These are phyloP conservation scores for Simplicillium sp. DNA, from an alignment of 2,329 filamentous ascomycete genomes.

Conservation along the genomic window DNA sequence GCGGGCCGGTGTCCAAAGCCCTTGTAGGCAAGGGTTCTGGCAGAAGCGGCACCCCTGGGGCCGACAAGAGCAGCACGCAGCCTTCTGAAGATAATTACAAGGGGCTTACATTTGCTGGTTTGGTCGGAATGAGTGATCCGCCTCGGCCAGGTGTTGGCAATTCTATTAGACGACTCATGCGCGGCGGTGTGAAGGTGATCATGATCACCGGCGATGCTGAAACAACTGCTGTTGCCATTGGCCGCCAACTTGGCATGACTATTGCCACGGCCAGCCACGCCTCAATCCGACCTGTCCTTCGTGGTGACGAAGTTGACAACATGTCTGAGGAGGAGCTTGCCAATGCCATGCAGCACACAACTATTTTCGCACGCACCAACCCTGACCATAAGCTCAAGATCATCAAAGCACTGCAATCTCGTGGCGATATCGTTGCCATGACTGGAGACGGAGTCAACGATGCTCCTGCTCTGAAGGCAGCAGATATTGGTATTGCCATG, in stretches of 20 bases:
- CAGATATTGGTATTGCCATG: conserved; percentile 97
- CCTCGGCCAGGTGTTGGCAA: conserved; percentile 82
- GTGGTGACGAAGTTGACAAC: conserved; percentile 83
- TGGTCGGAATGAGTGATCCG: conserved; percentile 96
- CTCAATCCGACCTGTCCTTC: conserved; percentile 62
- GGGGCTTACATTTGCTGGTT: conserved; percentile 77
- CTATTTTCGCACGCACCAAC: conserved; percentile 91
- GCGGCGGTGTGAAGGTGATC: conserved; percentile 90
- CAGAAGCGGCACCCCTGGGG: conserved; percentile 41
- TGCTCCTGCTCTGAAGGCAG: conserved; percentile 90
- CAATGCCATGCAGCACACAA: conserved; percentile 76
- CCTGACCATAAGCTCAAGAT: conserved; percentile 99
- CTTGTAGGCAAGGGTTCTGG: conserved; percentile 27
- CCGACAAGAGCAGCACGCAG: conserved; percentile 31
- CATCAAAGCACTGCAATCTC: conserved; percentile 78
- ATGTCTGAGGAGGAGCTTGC: conserved; percentile 83
- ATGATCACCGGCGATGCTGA: conserved; percentile 99
- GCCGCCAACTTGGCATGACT: conserved; percentile 88
- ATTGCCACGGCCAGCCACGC: conserved; percentile 51
- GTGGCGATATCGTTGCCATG: conserved; percentile 97
- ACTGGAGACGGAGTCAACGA: conserved; percentile 98
- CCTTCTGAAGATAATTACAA: conserved; percentile 64
- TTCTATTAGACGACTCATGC: conserved; percentile 82
- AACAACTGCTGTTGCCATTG: conserved; percentile 88
- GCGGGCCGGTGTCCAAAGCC: conserved; percentile 54